phyloP scores from a whole-genome alignment of 225 moss, liverwort and hornwort species.

The Sphagnum contortum region DNA sequence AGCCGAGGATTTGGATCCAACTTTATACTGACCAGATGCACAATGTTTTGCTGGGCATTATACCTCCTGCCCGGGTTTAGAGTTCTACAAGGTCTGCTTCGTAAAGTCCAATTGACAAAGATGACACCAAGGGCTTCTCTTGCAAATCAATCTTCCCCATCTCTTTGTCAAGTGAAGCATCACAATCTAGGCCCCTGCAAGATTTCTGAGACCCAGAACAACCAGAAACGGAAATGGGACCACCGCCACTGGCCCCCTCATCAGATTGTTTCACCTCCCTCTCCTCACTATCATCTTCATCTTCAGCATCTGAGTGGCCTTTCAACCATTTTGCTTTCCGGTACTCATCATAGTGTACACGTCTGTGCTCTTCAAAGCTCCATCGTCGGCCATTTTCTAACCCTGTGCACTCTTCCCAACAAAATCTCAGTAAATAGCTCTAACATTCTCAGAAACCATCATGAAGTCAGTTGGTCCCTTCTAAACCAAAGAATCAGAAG shows the following conservation, averaged over 20 bases:
- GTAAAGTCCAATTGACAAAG: too few relatives aligned
- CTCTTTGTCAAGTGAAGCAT: not conserved
- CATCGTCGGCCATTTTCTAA: conserved; percentile 41
- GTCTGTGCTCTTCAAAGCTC: conserved; percentile 92
- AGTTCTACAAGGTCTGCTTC: too few relatives aligned
- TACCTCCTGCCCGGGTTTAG: too few relatives aligned
- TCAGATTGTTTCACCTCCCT: too few relatives aligned
- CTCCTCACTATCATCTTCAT: conserved; percentile 12
- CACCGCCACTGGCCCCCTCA: not conserved
- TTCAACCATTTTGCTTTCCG: conserved; percentile 73
- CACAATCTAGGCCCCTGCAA: not conserved
- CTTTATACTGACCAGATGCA: too few relatives aligned
- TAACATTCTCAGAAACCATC: not conserved
- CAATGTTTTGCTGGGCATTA: too few relatives aligned
- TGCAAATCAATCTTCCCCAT: conserved; percentile 1
- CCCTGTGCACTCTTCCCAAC: conserved; percentile 15
- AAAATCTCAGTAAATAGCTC: not conserved
- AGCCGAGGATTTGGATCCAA: too few relatives aligned
- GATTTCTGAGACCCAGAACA: not conserved
- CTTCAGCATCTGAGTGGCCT: conserved; percentile 29
- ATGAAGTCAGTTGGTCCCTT: too few relatives aligned
- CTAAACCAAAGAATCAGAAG: too few relatives aligned
- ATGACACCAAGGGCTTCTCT: not conserved
- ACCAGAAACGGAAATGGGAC: not conserved
- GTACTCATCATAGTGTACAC: conserved; percentile 87